These are phyloP conservation scores for Vitis rotundifolia DNA, from an alignment of 164 flowering plant species.

Conservation along the genomic window DNA sequence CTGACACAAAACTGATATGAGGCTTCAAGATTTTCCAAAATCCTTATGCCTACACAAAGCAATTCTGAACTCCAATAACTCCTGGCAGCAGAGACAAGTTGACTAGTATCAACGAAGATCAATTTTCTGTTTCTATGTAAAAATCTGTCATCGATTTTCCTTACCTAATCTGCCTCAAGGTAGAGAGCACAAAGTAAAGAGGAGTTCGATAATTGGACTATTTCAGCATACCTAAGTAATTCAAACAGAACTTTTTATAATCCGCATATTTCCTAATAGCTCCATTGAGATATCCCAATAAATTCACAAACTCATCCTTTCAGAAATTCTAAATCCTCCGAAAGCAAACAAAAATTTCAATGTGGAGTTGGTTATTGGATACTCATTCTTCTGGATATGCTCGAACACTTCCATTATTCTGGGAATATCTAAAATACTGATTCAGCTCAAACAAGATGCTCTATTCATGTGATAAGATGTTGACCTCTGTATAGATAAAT, in stretches of 20 bases:
- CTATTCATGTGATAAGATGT: neutral
- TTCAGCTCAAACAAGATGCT: neutral
- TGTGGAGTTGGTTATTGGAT: neutral
- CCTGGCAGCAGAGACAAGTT: neutral
- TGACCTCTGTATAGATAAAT: neutral
- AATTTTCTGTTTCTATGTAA: neutral
- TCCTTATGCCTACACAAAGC: no score
- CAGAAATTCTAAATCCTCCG: neutral
- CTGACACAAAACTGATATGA: no score
- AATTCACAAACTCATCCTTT: neutral
- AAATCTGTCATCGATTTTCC: neutral
- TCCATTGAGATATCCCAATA: neutral
- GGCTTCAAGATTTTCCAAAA: no score
- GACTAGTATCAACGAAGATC: neutral
- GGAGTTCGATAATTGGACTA: neutral
- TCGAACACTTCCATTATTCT: neutral
- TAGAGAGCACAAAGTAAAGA: no score
- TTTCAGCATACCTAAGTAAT: neutral
- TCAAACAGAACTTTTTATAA: neutral
- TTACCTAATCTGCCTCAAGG: no score
- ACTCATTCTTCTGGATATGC: neutral
- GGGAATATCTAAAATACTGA: neutral
- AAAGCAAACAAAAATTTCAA: neutral
- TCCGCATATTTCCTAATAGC: neutral
- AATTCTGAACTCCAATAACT: no score